These are phyloP conservation scores for Stipa capillata DNA, from an alignment of 176 grass and related monocot species.

Conservation along the genomic window DNA sequence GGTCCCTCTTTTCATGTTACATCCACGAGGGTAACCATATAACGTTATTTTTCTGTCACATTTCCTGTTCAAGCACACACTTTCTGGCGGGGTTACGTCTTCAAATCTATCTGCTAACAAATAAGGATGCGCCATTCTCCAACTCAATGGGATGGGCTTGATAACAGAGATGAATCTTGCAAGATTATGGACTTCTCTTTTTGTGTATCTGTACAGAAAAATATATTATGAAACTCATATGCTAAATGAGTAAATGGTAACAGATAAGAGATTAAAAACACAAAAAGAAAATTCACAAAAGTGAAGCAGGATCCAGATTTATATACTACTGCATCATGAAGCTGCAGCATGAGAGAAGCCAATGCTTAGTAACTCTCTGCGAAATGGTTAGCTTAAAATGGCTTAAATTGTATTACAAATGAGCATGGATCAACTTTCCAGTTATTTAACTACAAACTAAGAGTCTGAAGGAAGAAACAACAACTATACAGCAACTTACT, in stretches of 20 bases:
- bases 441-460: constrained; percentile 12
- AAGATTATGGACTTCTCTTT: constrained; percentile 96
- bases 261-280: no score
- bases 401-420: neutral
- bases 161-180: constrained; percentile 95
- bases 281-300: neutral
- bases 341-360: no score
- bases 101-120: constrained; percentile 91
- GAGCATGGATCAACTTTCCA: neutral
- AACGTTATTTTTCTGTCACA: constrained; percentile 94
- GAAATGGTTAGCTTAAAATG: neutral
- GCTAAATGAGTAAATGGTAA: neutral
- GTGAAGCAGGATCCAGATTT: neutral
- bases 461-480: neutral
- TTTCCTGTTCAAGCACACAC: constrained; percentile 60
- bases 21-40: constrained; percentile 95
- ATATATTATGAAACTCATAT: neutral
- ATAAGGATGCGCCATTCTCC: constrained; percentile 92
- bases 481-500: constrained; percentile 49
- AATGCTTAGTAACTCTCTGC: neutral
- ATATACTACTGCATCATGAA: neutral
- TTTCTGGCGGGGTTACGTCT: constrained; percentile 81
- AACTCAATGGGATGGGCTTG: constrained; percentile 63
- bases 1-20: constrained; percentile 89
- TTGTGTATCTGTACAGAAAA: constrained; percentile 59